A percentile compares a stretch with the other conserved stretches of the same genome.
Evolutionary conservation across 441 rosid species (phyloP).

Genomic region (Sinapis alba): DNA sequence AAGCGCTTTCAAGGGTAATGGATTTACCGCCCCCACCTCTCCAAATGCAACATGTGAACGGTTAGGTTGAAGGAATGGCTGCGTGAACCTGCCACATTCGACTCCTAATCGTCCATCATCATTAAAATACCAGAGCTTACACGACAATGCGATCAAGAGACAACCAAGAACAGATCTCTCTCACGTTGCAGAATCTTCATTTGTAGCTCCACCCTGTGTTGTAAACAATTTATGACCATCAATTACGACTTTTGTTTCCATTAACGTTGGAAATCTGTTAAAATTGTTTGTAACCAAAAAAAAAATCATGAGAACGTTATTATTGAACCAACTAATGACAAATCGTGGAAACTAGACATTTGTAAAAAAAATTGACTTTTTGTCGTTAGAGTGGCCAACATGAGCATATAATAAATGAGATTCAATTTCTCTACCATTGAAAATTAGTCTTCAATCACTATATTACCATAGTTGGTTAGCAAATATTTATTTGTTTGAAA

Average conservation of each 20-base stretch:
- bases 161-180: background rate
- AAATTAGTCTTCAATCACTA: background rate
- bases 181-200: background rate
- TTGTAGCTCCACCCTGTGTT: background rate
- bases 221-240: background rate
- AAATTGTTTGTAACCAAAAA: background rate
- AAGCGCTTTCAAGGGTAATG: background rate
- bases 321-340: background rate
- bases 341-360: background rate
- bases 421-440: background rate
- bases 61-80: background rate
- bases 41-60: background rate
- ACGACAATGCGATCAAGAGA: background rate
- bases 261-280: background rate
- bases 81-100: background rate
- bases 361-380: background rate
- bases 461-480: background rate
- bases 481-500: background rate
- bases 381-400: background rate
- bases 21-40: background rate
- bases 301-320: background rate
- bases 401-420: background rate
- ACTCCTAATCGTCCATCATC: background rate
- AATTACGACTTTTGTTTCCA: background rate
- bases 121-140: background rate